Base-by-base conservation (phyloP, 768 basidiomycete genomes). In the Suillus subaureus region DNA sequence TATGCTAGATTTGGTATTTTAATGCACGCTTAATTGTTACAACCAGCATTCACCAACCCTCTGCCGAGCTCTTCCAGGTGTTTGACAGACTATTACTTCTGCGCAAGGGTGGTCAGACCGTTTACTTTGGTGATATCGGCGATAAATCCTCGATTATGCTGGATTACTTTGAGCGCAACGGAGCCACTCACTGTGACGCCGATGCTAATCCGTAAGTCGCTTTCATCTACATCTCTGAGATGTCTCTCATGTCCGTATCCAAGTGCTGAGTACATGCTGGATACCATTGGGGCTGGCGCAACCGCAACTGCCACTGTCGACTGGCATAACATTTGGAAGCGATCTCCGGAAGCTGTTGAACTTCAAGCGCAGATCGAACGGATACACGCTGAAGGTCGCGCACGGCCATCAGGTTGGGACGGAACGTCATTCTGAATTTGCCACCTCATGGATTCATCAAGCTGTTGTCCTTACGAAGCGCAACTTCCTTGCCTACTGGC, bases 41-140 rank as follows among this genome's bases (percentile, higher is more conserved):
- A 55, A 21, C 16, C 23, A 73, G 71, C 37, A 68, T 73, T n/a
- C 70, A 72, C 35, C 72, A 73, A 63, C 83, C 83, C 4, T 83
- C 83, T 26, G 82, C 83, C 5, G 74, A 85, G 55, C 75, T 85
- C 2, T 84, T 86, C 78, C 82, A 85, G 70, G 43, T 69, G 39
- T 86, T 87, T 67, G 86, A 87, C 65, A 77, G 84, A 7, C 69
- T 88, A 1, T 69, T 87, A 11, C 74, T 85, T 23, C 78, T 87
- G 8, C 80, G 82, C 28, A 77, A 79, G 28, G 86, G 87, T n/a
- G 87, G 87, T 57, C 77, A 90, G 69, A 89, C 83, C 4, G 89
- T 89, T 9, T 93, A 90, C 76, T 90, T 90, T 68, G 90, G 90
- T 11, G 76, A 78, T 43, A 67, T 75, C 3, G 73, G 74, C 0